These are phyloP conservation scores for Aristolochia contorta DNA, from an alignment of 164 flowering plant species.

Conservation along the genomic window DNA sequence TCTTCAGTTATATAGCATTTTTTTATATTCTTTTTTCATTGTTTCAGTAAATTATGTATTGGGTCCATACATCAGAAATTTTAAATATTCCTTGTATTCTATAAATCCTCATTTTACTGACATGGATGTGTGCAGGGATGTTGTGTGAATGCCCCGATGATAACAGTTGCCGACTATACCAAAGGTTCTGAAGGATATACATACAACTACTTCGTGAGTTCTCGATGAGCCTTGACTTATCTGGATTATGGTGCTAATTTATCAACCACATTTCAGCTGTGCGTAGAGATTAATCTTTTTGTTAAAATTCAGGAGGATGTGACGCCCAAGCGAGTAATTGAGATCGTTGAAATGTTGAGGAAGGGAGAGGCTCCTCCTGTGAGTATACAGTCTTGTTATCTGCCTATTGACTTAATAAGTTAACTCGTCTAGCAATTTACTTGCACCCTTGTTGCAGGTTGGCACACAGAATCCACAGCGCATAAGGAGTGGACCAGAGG, in stretches of 20 bases:
- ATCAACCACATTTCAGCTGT: not conserved
- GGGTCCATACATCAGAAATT: not conserved
- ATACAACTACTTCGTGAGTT: conserved; percentile 80
- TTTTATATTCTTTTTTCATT: too few species aligned
- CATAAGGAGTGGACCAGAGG: conserved; percentile 76
- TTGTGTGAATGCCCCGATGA: conserved; percentile 99
- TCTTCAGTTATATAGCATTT: too few species aligned
- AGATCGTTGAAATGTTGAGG: conserved; percentile 83
- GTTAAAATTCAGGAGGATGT: conserved; percentile 72
- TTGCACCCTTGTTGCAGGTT: conserved; percentile 37
- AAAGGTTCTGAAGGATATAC: conserved; percentile 96
- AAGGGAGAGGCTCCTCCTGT: conserved; percentile 89
- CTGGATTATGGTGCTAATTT: not conserved
- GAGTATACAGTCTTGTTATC: conserved; percentile 18
- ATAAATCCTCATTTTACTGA: not conserved
- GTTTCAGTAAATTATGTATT: too few species aligned
- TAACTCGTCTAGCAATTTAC: not conserved
- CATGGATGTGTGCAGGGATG: conserved; percentile 51
- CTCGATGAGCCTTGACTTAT: not conserved
- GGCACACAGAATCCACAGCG: conserved; percentile 90
- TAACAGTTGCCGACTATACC: conserved; percentile 95
- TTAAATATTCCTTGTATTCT: not conserved
- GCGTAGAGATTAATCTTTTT: not conserved
- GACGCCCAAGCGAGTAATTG: conserved; percentile 80
- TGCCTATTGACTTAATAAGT: not conserved